Conservation (phyloP, 352 stramenopile genomes). For the Pythium angustatum region DNA sequence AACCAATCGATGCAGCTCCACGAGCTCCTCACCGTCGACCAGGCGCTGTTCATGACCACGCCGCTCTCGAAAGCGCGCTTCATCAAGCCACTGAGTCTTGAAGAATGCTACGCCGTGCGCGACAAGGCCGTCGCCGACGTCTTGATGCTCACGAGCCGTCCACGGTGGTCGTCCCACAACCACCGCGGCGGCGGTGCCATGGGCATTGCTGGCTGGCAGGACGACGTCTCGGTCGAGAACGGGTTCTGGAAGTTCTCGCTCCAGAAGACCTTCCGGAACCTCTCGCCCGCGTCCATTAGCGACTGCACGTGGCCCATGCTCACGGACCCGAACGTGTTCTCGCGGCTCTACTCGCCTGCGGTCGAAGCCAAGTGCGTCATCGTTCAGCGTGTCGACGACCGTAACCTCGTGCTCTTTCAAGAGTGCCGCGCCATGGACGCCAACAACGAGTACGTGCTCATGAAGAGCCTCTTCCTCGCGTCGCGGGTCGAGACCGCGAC, state of each 20-base stretch:
- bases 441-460: slow-evolving; percentile 25
- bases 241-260: slow-evolving; percentile 29
- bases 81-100: slow-evolving; percentile 28
- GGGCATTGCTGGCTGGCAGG: slow-evolving; percentile 30
- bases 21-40: slow-evolving; percentile 13
- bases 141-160: not conserved
- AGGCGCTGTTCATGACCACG: slow-evolving; percentile 24
- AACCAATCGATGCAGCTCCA: slow-evolving; percentile 5
- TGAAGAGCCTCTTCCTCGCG: slow-evolving; percentile 32
- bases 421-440: slow-evolving; percentile 31
- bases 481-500: slow-evolving; percentile 10
- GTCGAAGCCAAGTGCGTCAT: slow-evolving; percentile 28
- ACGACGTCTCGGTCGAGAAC: slow-evolving; percentile 26
- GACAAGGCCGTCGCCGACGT: slow-evolving; percentile 22
- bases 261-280: slow-evolving; percentile 22
- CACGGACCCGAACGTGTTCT: slow-evolving; percentile 18
- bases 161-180: not conserved
- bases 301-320: slow-evolving; percentile 21
- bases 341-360: slow-evolving; percentile 26
- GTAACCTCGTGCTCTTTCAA: slow-evolving; percentile 36
- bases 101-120: slow-evolving; percentile 20
- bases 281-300: slow-evolving; percentile 2
- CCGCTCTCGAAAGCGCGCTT: slow-evolving; percentile 19
- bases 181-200: not conserved
- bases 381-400: slow-evolving; percentile 36